phyloP scores from a whole-genome alignment of 2,329 filamentous ascomycete genomes.

The Monilinia laxa region DNA sequence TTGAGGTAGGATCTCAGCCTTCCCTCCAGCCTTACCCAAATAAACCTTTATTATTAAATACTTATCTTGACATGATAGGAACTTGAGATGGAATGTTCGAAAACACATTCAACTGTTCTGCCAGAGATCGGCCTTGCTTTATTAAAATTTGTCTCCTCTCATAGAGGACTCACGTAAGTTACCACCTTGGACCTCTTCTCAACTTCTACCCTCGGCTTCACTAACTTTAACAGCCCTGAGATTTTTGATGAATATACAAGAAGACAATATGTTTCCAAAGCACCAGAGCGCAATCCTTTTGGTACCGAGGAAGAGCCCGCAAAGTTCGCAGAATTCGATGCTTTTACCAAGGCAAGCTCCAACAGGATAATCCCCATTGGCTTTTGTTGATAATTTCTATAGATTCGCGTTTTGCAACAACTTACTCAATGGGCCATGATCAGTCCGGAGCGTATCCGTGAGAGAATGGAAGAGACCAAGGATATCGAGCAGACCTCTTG shows the following conservation, averaged over 20 bases:
- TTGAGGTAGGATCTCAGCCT: conserved; percentile 65
- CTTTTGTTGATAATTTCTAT: conserved; percentile 37
- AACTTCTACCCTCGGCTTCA: conserved; percentile 29
- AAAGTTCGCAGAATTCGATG: conserved; percentile 78
- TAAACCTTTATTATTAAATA: background rate
- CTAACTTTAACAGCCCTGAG: conserved; percentile 59
- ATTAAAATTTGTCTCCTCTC: conserved; percentile 90
- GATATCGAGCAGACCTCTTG: conserved; percentile 80
- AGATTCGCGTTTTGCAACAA: conserved; percentile 79
- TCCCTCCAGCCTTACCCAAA: conserved; percentile 11
- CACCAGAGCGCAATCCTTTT: conserved; percentile 78
- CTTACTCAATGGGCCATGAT: conserved; percentile 86
- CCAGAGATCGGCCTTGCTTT: conserved; percentile 80
- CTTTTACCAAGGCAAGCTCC: conserved; percentile 68
- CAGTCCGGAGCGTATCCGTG: conserved; percentile 82
- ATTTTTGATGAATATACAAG: conserved; percentile 93
- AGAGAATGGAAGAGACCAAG: conserved; percentile 79
- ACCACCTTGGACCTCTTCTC: conserved; percentile 4
- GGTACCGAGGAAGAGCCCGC: conserved; percentile 70
- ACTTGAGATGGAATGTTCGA: conserved; percentile 84
- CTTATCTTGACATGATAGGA: conserved; percentile 56
- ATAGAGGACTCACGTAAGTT: conserved; percentile 84
- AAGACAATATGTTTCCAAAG: conserved; percentile 82
- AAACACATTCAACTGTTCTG: conserved; percentile 71
- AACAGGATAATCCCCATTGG: conserved; percentile 44